These are phyloP conservation scores for Capniomyces stellatus DNA, from an alignment of 371 early-diverging fungal genomes.

Conservation along the genomic window DNA sequence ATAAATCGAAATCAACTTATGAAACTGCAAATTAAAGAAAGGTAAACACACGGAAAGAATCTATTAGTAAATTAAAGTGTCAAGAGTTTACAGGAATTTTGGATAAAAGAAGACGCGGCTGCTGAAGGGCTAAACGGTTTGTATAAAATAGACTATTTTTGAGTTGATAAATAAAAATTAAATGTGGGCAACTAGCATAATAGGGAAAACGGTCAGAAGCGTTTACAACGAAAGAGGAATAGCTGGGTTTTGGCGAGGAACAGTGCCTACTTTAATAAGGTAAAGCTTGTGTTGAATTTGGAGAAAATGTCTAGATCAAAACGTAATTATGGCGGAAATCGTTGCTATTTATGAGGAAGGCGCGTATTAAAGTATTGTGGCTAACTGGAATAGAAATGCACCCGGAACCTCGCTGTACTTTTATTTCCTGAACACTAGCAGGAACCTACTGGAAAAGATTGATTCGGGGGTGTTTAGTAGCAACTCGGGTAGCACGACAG, in stretches of 20 bases:
- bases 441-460: background rate
- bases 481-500: background rate
- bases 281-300: conserved; percentile 24
- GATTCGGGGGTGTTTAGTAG: background rate
- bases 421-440: conserved; percentile 20
- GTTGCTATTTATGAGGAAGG: too few relatives aligned
- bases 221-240: conserved; percentile 30
- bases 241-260: conserved; percentile 80
- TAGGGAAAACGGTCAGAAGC: background rate
- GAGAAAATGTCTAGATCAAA: conserved; percentile 42
- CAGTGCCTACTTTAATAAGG: conserved; percentile 64
- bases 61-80: too few relatives aligned
- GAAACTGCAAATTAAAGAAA: conserved; percentile 14
- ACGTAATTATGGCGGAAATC: too few relatives aligned
- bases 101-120: too few relatives aligned
- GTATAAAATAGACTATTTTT: too few relatives aligned
- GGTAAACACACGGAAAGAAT: conserved; percentile 32
- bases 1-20: conserved; percentile 30
- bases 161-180: too few relatives aligned
- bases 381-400: conserved; percentile 29
- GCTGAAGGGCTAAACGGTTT: too few relatives aligned
- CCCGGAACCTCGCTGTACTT: conserved; percentile 26
- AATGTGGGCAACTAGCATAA: background rate
- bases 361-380: conserved; percentile 69
- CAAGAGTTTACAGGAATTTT: too few relatives aligned